phyloP scores from a whole-genome alignment of 2,329 filamentous ascomycete species.

The Trichoderma semiorbis region DNA sequence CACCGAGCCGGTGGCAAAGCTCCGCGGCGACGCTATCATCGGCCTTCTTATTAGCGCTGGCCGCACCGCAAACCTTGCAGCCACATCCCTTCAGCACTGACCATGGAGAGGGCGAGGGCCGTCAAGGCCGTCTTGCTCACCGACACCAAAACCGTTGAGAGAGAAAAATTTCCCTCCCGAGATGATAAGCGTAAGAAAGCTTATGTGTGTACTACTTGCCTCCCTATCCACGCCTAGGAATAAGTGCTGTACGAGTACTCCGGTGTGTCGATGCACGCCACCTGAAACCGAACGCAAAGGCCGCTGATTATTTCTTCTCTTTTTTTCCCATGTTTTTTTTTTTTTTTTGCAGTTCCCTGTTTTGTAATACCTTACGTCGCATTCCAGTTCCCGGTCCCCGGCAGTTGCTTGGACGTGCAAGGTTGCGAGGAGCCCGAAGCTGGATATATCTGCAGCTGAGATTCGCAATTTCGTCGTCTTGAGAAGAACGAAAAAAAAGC shows the following conservation, averaged over 20 bases:
- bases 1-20: slow-evolving; percentile 14
- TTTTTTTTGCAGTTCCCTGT: neutral
- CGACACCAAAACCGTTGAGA: neutral
- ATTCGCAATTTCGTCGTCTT: slow-evolving; percentile 6
- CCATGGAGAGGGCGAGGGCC: neutral
- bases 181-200: neutral
- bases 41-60: slow-evolving; percentile 17
- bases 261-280: slow-evolving; percentile 3
- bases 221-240: neutral
- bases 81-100: slow-evolving; percentile 15
- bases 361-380: slow-evolving; percentile 8
- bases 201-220: neutral
- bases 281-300: slow-evolving; percentile 8
- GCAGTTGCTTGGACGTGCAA: neutral
- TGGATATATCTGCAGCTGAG: neutral
- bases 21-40: slow-evolving; percentile 19
- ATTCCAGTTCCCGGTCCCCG: neutral
- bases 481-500: neutral
- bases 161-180: slow-evolving; percentile 1
- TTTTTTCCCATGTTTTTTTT: neutral
- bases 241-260: neutral
- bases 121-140: neutral
- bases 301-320: neutral
- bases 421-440: neutral
- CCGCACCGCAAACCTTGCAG: slow-evolving; percentile 17